A percentile compares a stretch with the other conserved stretches of the same genome.
Evolutionary conservation across 2,329 filamentous ascomycete genomes (phyloP).

Genomic region (Onygenales sp.): DNA sequence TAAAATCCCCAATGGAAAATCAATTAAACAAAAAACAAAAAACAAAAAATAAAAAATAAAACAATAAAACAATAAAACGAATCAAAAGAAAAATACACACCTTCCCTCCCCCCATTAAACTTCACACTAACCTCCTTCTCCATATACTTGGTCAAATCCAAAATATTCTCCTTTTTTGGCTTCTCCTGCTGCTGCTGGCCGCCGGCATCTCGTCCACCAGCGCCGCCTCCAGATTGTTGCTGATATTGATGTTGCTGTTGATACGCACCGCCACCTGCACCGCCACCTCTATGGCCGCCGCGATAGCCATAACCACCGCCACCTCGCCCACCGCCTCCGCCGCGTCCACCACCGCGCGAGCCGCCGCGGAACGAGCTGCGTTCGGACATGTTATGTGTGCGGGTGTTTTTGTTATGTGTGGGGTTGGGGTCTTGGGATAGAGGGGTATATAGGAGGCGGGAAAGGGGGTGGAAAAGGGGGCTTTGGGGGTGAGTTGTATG

Average conservation of each 20-base stretch:
- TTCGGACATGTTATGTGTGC: slow-evolving; percentile 27
- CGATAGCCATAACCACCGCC: slow-evolving; percentile 27
- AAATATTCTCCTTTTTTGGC: slow-evolving; percentile 97
- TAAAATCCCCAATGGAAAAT: background rate
- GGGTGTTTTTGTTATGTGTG: background rate
- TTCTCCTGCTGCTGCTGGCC: slow-evolving; percentile 51
- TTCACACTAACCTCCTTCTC: slow-evolving; percentile 93
- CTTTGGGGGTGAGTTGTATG: background rate
- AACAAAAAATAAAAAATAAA: background rate
- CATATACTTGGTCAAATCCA: slow-evolving; percentile 92
- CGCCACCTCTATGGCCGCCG: slow-evolving; percentile 37
- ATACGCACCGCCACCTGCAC: slow-evolving; percentile 39
- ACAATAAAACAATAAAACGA: background rate
- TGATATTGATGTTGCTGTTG: slow-evolving; percentile 36
- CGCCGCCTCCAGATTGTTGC: slow-evolving; percentile 43
- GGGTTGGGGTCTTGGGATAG: background rate
- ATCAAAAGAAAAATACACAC: slow-evolving; percentile 38
- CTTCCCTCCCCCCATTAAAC: slow-evolving; percentile 89
- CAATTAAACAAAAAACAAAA: background rate
- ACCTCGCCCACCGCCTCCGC: slow-evolving; percentile 38
- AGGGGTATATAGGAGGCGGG: background rate
- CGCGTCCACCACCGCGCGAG: slow-evolving; percentile 28
- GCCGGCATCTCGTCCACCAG: slow-evolving; percentile 32
- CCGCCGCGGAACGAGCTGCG: slow-evolving; percentile 49
- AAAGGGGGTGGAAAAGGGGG: background rate